phyloP scores from a whole-genome alignment of 1,139 yeast genomes.

The Hansenula anomala region DNA sequence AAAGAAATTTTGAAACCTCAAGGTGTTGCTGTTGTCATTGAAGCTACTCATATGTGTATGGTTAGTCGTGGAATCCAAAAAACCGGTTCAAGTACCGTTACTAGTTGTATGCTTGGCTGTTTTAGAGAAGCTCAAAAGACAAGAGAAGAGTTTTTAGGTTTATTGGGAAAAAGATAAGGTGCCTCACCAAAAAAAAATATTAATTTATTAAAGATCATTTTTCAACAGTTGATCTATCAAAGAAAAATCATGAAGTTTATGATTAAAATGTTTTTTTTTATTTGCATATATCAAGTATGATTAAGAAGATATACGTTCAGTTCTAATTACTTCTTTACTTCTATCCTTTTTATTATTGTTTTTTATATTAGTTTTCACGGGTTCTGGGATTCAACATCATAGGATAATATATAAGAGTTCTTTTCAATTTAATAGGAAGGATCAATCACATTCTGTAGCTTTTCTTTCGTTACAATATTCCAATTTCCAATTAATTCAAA shows the following conservation, averaged over 20 bases:
- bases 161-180: conserved; percentile 50
- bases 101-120: conserved; percentile 96
- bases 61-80: conserved; percentile 97
- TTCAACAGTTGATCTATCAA: too few species aligned
- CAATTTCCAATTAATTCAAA: too few species aligned
- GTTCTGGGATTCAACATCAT: conserved; percentile 8
- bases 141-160: conserved; percentile 90
- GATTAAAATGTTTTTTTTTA: too few species aligned
- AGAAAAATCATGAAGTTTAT: conserved; percentile 1
- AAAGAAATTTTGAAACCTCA: conserved; percentile 87
- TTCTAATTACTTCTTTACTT: too few species aligned
- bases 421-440: too few species aligned
- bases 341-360: not conserved
- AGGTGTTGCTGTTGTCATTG: conserved; percentile 97
- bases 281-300: not conserved
- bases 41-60: conserved; percentile 99
- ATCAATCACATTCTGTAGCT: too few species aligned
- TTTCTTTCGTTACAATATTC: too few species aligned
- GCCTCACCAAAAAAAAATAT: not conserved
- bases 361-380: not conserved
- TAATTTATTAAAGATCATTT: not conserved
- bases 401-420: not conserved
- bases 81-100: conserved; percentile 88
- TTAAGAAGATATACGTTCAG: not conserved
- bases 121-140: conserved; percentile 92